Evolutionary conservation across 2,329 filamentous ascomycete genomes (phyloP), one percentile per base, ranked within the genome.

Genomic region (Alternaria gaisen): DNA sequence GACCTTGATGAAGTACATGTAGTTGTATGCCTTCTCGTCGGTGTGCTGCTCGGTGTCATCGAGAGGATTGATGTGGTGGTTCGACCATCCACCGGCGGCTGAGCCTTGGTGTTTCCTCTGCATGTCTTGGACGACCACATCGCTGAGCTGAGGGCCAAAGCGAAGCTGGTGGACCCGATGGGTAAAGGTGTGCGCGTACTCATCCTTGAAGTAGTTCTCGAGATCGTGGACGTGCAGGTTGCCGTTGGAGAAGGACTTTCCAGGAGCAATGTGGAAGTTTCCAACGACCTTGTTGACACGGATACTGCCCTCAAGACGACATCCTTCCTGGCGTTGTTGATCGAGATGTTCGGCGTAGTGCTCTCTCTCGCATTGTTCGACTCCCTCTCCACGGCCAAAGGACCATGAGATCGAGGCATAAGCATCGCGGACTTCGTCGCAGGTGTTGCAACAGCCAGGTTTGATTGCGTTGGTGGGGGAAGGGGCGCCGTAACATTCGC

Each of bases 1-100:
- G 58, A 99, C 95, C 85, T 99, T 99, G 80, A 99, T 86, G 80
- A 99, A 99, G 84, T 99, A 99, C 93, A 98, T 97, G 80, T 90
- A 99, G 83, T 97, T 99, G 85, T 86, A 97, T 66, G 91, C 91
- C 69, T 92, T 87, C 73, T 97, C 93, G 36, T 86, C 83, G 2
- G 93, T 96, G 53, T 85, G 81, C 83, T 98, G 93, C 65, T 86
- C 83, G 4, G 90, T 91, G 54, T 86, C 85, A 74, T 99, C 96
- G 5, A 99, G 87, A 5, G 95, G 95, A 80, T 98, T 97, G 69
- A 92, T 81, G 79, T 98, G 93, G 80, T 97, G 92, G 80, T 93
- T 94, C 11, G 91, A 93, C 92, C 92, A 97, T 6, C 75, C 61
- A 83, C 85, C 75, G 81, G 75, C 83, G 56, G 85, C 84, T 47